Evolutionary conservation across 1,284 basidiomycete species (phyloP).

Genomic region (Cutaneotrichosporon dermatis): DNA sequence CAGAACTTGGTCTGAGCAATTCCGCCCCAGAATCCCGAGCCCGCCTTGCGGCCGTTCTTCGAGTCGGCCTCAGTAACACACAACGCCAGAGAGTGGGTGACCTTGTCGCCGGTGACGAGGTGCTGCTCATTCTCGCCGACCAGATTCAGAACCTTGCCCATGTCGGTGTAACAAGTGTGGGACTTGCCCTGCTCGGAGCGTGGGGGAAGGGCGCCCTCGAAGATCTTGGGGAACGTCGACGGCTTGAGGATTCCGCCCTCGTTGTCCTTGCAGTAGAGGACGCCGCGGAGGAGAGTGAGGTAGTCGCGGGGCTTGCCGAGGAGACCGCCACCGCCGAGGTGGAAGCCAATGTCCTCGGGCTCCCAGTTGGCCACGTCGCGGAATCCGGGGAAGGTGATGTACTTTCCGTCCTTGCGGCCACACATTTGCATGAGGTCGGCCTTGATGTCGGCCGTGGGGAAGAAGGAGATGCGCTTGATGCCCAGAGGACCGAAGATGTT

Average conservation of each 20-base stretch:
- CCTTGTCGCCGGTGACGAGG: conserved; percentile 7
- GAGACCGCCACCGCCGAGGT: conserved; percentile 36
- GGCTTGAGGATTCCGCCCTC: conserved; percentile 19
- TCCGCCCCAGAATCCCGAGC: conserved; percentile 24
- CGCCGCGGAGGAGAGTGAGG: conserved; percentile 24
- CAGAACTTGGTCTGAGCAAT: conserved; percentile 26
- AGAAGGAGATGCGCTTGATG: conserved; percentile 32
- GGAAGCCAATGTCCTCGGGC: conserved; percentile 13
- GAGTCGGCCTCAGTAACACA: conserved; percentile 1
- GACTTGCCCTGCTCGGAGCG: conserved; percentile 11
- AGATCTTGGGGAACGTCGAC: conserved; percentile 24
- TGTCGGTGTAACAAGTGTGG: conserved; percentile 9
- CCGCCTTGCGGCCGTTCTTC: conserved; percentile 13
- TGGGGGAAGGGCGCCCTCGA: conserved; percentile 20
- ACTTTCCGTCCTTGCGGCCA: conserved; percentile 12
- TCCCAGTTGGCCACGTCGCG: conserved; percentile 21
- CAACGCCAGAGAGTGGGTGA: conserved; percentile 12
- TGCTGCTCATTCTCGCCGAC: conserved; percentile 10
- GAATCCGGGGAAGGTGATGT: conserved; percentile 27
- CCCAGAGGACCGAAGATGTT: conserved; percentile 39
- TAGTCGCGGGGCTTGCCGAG: conserved; percentile 35
- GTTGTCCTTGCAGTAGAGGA: conserved; percentile 24
- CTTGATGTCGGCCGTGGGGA: conserved; percentile 26
- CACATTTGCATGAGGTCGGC: conserved; percentile 17
- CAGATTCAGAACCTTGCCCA: conserved; percentile 6